Conservation (phyloP, 768 basidiomycete species). For the Mycena venus region DNA sequence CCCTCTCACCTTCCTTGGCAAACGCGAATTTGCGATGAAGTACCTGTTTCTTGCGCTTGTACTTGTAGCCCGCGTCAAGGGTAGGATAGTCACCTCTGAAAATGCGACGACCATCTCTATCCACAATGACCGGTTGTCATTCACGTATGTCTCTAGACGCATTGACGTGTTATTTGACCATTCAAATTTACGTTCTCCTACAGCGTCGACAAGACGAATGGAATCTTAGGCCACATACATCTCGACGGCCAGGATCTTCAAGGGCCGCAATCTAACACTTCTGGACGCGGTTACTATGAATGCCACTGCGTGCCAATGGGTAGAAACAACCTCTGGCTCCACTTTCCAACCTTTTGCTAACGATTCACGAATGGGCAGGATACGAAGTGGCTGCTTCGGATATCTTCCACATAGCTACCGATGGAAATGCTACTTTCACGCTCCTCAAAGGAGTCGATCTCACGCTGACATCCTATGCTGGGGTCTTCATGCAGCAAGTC, state of each 20-base stretch:
- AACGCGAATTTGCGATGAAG: background rate
- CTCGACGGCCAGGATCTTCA: constrained; percentile 21
- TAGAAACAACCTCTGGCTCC: background rate
- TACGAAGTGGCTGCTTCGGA: constrained; percentile 5
- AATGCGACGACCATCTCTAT: constrained; percentile 16
- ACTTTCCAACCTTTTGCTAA: background rate
- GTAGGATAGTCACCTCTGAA: background rate
- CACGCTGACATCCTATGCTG: background rate
- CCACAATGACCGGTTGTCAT: constrained; percentile 21
- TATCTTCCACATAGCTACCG: constrained; percentile 16
- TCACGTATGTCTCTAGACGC: background rate
- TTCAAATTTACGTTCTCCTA: background rate
- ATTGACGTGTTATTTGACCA: background rate
- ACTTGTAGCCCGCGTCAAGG: background rate
- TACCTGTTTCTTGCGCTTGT: background rate
- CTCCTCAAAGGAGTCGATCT: constrained; percentile 16
- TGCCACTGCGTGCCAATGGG: constrained; percentile 22
- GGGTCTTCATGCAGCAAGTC: constrained; percentile 19
- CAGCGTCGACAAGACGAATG: constrained; percentile 23
- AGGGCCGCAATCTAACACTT: constrained; percentile 23
- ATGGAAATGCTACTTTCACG: constrained; percentile 26
- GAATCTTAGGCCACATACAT: constrained; percentile 17
- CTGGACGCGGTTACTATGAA: constrained; percentile 26
- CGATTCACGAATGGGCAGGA: background rate
- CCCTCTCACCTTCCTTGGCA: background rate